Base-by-base conservation (phyloP, 805 yeast genomes). In the Scheffersomyces coipomensis region DNA sequence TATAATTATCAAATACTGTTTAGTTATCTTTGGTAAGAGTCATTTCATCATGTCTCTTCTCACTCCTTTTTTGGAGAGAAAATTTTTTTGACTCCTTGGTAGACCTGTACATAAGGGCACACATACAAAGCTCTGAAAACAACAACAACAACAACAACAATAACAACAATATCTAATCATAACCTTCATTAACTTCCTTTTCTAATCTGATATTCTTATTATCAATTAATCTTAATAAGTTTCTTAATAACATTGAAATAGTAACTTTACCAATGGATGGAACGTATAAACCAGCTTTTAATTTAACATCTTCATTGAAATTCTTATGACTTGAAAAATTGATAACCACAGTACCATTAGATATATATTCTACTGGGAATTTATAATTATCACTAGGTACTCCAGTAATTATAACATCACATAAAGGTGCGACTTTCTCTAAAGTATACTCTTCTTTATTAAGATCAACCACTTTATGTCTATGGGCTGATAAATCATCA, bases 261-360 rank as follows among this genome's bases (percentile, higher is more conserved):
- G 99, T 93, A 24, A 93, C 98, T 63, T 93, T 93, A 13, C 99
- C 99, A 22, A 89, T 88, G 56, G 88, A 84, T 13, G 99, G 98
- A 25, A 93, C 97, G 57, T 91, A 93, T 32, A 93, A 68, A 1
- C 96, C 83, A 5, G 99, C 98, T 50, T 78, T 83, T 38, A 76
- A 76, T 66, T 91, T 91, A 42, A 93, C 86, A 40, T 78, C 83
- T 18, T 85, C 91, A 46, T 76, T 73, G 60, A 93, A 93, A 68
- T 93, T 93, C 73, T 87, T 88, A 40, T 82, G 85, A 48, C 93
- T 84, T 9, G 96, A 80, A 56, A 91, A 91, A 64, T 93, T 93
- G 43, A 93, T 81, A 54, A 88, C 87, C 12, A 86, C 87, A 15
- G 98, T 88, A 35, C 99, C 99, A 49, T 88, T 80, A 54, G 82